Evolutionary conservation across 2,329 filamentous ascomycete species (phyloP), one percentile per base, ranked within the genome.

Genomic region (Cordyceps fumosorosea): DNA sequence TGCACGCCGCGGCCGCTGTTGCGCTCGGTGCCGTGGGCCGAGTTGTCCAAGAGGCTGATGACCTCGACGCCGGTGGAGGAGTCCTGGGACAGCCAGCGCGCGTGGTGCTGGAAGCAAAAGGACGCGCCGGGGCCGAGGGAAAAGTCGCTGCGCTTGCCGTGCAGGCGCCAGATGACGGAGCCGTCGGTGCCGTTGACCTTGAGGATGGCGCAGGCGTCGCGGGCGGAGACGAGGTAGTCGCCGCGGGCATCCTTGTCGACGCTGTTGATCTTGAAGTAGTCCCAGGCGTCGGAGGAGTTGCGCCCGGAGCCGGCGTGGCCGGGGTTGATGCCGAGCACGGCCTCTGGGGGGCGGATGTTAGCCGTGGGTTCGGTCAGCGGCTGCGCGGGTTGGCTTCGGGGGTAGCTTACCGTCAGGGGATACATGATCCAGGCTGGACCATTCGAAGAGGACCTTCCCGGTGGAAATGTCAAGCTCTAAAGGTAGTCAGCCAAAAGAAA

Each of bases 211-310:
- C 76, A 76, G 53, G 77, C 74, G 66, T 83, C 76, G 1, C 81
- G 78, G 0, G 78, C 75, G 0, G 81, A 85, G 26, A 86, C 73
- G 11, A 85, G 69, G 61, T 81, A 86, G 66, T 84, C 79, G n/a
- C 68, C 67, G 0, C 75, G 67, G 1, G 70, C 67, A 60, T 80
- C 78, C 67, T 84, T 83, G 67, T 83, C 80, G 34, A 85, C 75
- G 42, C 80, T 81, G 72, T 85, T 84, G 71, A 85, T 79, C 68
- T 85, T 82, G 68, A 84, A 84, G 64, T 79, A 84, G 66, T 85
- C 83, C 50, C 50, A 52, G 5, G 50, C 50, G n/a, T 52, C 50
- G 16, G 50, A 34, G 4, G 50, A 52, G 32, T 52, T 52, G 26
- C n/a, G 20, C 3, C 50, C 50, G 26, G 26, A 34, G 50, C 50